Evolutionary conservation across 192 early-diverging fungal species (phyloP).

Genomic region (Chytriomyces confervae): DNA sequence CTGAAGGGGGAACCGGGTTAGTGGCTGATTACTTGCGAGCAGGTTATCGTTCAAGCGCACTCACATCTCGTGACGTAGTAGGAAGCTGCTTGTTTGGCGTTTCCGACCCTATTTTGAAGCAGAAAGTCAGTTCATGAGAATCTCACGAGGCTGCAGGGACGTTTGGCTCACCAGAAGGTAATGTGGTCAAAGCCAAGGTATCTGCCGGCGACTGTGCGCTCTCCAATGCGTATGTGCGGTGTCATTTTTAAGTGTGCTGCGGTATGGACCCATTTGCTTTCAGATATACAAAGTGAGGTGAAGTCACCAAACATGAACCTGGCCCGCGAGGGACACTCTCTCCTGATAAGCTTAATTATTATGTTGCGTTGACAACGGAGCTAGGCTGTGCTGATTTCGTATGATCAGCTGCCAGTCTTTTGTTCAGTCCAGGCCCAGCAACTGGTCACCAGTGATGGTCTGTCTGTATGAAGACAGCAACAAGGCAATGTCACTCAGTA

Average conservation of each 20-base stretch:
- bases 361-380: too few relatives aligned
- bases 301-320: too few relatives aligned
- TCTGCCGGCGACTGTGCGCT: conserved; percentile 68
- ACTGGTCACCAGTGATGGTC: too few relatives aligned
- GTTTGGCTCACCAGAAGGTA: conserved; percentile 63
- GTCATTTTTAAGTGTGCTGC: conserved; percentile 55
- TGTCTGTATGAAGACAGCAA: too few relatives aligned
- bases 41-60: neutral
- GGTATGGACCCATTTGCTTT: too few relatives aligned
- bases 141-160: neutral
- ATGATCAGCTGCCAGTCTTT: too few relatives aligned
- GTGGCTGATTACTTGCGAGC: neutral
- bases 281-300: too few relatives aligned
- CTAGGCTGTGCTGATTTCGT: too few relatives aligned
- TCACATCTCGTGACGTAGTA: conserved; percentile 86
- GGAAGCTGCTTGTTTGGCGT: conserved; percentile 94
- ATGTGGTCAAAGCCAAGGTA: conserved; percentile 81
- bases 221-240: conserved; percentile 62
- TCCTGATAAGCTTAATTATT: too few relatives aligned
- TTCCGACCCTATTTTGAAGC: conserved; percentile 69
- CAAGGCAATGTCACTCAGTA: too few relatives aligned
- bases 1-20: conserved; percentile 8
- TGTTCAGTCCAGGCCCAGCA: too few relatives aligned
- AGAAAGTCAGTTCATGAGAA: neutral
- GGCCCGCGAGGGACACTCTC: too few relatives aligned